Conservation (phyloP, 805 yeast species). For the Ogataea thermomethanolica region DNA sequence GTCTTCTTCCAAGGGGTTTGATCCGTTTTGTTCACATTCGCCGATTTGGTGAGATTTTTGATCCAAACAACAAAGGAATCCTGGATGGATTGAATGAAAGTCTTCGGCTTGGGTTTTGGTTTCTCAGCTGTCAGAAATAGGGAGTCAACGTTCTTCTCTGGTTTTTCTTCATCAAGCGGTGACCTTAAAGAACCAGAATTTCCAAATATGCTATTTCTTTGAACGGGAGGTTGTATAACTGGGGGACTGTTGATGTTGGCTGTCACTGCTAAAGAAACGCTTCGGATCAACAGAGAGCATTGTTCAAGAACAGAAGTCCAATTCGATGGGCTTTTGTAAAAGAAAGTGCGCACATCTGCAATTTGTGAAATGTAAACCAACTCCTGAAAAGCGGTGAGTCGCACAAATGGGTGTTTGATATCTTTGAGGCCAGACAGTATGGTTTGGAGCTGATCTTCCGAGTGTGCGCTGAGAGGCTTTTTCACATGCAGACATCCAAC, state of each 20-base stretch:
- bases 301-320: constrained; percentile 64
- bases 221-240: neutral
- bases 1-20: constrained; percentile 1
- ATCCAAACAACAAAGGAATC: neutral
- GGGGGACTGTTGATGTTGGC: constrained; percentile 19
- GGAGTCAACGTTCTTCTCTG: constrained; percentile 3
- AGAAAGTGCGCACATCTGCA: constrained; percentile 43
- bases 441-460: constrained; percentile 61
- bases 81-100: neutral
- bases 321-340: constrained; percentile 43
- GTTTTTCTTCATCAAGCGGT: constrained; percentile 16
- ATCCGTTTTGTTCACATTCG: constrained; percentile 1
- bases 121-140: constrained; percentile 5
- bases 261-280: constrained; percentile 26
- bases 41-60: constrained; percentile 5
- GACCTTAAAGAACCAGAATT: constrained; percentile 22
- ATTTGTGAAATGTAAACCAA: constrained; percentile 60
- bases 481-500: constrained; percentile 71
- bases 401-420: constrained; percentile 41
- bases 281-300: constrained; percentile 52
- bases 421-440: constrained; percentile 61
- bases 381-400: constrained; percentile 73
- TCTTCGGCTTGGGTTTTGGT: constrained; percentile 1
- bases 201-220: constrained; percentile 24
- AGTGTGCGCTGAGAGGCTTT: constrained; percentile 54